Percentiles rank a stretch among this genome's conserved stretches.
Evolutionary conservation across 208 protist species (phyloP).

Genomic region (Balamuthia mandrillaris): DNA sequence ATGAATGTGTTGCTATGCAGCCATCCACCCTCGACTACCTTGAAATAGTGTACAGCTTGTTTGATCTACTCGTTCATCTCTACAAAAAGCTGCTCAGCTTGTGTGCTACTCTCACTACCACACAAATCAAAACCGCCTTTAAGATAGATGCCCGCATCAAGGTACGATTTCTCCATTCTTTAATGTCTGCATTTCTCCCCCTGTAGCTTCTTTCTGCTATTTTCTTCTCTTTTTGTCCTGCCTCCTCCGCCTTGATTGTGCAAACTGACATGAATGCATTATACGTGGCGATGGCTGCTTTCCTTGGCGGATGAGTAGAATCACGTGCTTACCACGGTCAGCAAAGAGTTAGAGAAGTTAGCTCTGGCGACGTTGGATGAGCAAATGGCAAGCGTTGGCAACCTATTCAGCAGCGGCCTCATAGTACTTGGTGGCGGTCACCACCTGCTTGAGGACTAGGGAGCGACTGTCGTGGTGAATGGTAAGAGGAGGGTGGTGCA

Average conservation of each 20-base stretch:
- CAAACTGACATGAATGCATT: background rate
- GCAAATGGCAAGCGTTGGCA: too few relatives aligned
- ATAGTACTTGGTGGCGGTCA: too few relatives aligned
- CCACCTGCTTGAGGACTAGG: too few relatives aligned
- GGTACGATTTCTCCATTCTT: background rate
- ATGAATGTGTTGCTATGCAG: background rate
- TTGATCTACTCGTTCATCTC: constrained; percentile 1
- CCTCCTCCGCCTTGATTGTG: background rate
- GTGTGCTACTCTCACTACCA: background rate
- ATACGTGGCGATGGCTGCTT: background rate
- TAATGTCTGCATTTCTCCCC: background rate
- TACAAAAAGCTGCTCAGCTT: constrained; percentile 35
- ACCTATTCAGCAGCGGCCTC: too few relatives aligned
- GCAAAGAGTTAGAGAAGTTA: too few relatives aligned
- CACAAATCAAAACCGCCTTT: background rate
- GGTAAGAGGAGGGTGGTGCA: too few relatives aligned
- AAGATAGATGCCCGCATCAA: constrained; percentile 22
- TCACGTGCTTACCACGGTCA: background rate
- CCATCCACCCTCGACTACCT: constrained; percentile 26
- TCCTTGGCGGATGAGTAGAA: background rate
- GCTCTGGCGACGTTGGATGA: too few relatives aligned
- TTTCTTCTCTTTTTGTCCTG: background rate
- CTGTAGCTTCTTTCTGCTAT: background rate
- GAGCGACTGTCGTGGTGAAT: too few relatives aligned
- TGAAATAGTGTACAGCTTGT: background rate